phyloP scores from a whole-genome alignment of 306 rosid species.

The Crotalaria pallida region DNA sequence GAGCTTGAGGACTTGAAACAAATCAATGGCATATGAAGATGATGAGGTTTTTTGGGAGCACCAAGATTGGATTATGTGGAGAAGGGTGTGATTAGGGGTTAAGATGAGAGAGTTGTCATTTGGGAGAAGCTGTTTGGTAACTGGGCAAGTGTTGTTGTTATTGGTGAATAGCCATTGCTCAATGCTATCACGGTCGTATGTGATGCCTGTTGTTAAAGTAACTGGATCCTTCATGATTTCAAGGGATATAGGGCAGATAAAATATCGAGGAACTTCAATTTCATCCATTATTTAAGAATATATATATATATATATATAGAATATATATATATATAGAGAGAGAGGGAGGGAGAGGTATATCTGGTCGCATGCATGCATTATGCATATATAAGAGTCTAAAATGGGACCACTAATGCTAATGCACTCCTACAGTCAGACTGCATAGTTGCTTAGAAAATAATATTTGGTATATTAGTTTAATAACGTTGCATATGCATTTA shows the following conservation, averaged over 20 bases:
- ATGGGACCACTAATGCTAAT: no score
- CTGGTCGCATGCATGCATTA: no score
- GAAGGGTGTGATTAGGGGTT: conserved; percentile 68
- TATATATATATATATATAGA: no score
- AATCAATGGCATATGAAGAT: conserved; percentile 32
- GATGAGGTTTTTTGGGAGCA: conserved; percentile 51
- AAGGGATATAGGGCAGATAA: conserved; percentile 67
- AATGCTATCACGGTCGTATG: conserved; percentile 66
- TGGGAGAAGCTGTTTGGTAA: conserved; percentile 48
- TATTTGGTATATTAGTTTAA: no score
- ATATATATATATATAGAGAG: no score
- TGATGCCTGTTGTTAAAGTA: conserved; percentile 60
- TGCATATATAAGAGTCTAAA: no score
- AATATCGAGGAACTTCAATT: conserved; percentile 61
- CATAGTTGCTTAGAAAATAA: no score
- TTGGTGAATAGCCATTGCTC: conserved; percentile 57
- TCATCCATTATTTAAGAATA: no score
- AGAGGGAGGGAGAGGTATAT: no score
- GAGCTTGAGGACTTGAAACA: conserved; percentile 38
- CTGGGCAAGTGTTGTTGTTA: conserved; percentile 52
- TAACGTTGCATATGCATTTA: no score
- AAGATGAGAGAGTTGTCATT: conserved; percentile 30
- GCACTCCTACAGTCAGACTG: no score
- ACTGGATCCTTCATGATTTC: conserved; percentile 81
- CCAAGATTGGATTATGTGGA: conserved; percentile 73